These are phyloP conservation scores for Didymella keratinophila DNA, from an alignment of 2,329 filamentous ascomycete genomes.

Conservation along the genomic window DNA sequence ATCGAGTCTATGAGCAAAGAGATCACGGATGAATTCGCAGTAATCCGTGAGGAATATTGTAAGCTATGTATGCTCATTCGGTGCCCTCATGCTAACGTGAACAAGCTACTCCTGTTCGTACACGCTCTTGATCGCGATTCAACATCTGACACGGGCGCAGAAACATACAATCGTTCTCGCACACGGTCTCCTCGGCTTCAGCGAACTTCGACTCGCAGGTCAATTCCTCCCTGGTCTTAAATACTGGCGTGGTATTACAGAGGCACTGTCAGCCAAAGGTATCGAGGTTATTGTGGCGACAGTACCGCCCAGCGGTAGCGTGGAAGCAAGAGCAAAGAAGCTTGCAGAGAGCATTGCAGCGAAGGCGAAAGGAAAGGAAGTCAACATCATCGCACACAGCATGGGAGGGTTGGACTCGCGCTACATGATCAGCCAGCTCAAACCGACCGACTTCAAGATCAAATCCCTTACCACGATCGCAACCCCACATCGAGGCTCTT, in stretches of 20 bases:
- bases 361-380: slow-evolving; percentile 63
- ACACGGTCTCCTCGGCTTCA: slow-evolving; percentile 72
- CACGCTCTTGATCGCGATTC: slow-evolving; percentile 24
- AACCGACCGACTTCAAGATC: slow-evolving; percentile 74
- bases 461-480: slow-evolving; percentile 71
- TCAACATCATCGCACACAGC: slow-evolving; percentile 73
- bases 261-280: slow-evolving; percentile 63
- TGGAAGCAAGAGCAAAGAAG: slow-evolving; percentile 64
- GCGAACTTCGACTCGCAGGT: slow-evolving; percentile 65
- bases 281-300: slow-evolving; percentile 68
- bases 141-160: slow-evolving; percentile 24
- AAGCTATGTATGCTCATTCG: slow-evolving; percentile 2
- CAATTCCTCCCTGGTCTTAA: slow-evolving; percentile 64
- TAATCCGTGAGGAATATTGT: slow-evolving; percentile 66
- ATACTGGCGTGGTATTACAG: slow-evolving; percentile 70
- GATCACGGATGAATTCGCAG: slow-evolving; percentile 69
- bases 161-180: slow-evolving; percentile 69
- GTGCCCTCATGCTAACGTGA: slow-evolving; percentile 24
- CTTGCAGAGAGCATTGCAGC: slow-evolving; percentile 62
- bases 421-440: slow-evolving; percentile 68
- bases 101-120: slow-evolving; percentile 46
- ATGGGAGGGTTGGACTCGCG: slow-evolving; percentile 69
- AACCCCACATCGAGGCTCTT: slow-evolving; percentile 67
- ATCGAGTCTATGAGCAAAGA: slow-evolving; percentile 59
- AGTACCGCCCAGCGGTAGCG: slow-evolving; percentile 66